Conservation (phyloP, 768 basidiomycete genomes). For the Leccinum obscurum region DNA sequence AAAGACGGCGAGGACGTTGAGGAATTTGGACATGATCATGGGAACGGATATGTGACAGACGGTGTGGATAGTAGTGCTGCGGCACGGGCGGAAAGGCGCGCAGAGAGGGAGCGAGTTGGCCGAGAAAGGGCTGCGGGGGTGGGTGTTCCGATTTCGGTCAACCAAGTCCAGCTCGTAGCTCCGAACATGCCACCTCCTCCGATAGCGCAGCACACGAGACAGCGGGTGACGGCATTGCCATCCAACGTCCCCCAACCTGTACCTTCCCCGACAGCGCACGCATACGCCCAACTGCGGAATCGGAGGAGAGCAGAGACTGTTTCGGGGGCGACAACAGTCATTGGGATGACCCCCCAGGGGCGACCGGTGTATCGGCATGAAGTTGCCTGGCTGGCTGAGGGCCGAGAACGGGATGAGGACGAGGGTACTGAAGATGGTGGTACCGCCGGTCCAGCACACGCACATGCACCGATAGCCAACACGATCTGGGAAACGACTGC, state of each 20-base stretch:
- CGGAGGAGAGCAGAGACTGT: conserved; percentile 37
- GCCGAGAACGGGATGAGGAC: conserved; percentile 17
- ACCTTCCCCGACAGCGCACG: conserved; percentile 23
- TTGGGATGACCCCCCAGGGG: conserved; percentile 30
- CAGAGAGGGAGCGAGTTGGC: conserved; percentile 36
- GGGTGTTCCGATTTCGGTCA: conserved; percentile 14
- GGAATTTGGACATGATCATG: conserved; percentile 31
- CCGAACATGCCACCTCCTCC: conserved; percentile 14
- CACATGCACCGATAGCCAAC: conserved; percentile 23
- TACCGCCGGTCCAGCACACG: conserved; percentile 21
- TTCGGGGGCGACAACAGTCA: conserved; percentile 29
- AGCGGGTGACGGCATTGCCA: conserved; percentile 31
- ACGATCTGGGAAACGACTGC: conserved; percentile 31
- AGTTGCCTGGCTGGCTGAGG: conserved; percentile 28
- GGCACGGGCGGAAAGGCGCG: conserved; percentile 36
- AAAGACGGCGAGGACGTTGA: conserved; percentile 51
- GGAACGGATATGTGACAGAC: conserved; percentile 10
- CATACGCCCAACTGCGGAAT: conserved; percentile 24
- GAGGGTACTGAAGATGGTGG: conserved; percentile 19
- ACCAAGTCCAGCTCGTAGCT: conserved; percentile 13
- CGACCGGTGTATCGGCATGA: conserved; percentile 32
- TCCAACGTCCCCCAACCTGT: conserved; percentile 23
- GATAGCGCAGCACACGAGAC: conserved; percentile 22
- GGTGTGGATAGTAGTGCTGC: conserved; percentile 11
- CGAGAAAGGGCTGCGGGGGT: conserved; percentile 26